Percentiles rank a stretch among this genome's conserved stretches.
Conservation (phyloP, 2,329 filamentous ascomycete genomes). For the Arthrinium phaeospermum region DNA sequence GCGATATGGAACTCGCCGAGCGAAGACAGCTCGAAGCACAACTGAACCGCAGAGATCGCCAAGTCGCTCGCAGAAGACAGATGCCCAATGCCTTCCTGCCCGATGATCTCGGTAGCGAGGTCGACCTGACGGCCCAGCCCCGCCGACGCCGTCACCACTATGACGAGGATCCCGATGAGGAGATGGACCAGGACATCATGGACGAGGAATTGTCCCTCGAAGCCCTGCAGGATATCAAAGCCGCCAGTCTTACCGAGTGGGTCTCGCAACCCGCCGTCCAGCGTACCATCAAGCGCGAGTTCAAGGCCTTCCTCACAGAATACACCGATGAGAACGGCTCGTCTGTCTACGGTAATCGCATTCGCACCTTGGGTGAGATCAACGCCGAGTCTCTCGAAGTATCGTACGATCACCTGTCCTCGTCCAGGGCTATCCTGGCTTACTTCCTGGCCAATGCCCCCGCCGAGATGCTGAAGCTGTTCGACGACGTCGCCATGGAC, state of each 20-base stretch:
- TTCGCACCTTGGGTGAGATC: conserved; percentile 93
- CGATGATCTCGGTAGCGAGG: conserved; percentile 84
- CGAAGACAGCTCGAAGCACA: conserved; percentile 75
- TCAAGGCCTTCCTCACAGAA: conserved; percentile 96
- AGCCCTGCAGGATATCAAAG: conserved; percentile 90
- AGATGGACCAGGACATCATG: conserved; percentile 93
- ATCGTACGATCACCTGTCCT: conserved; percentile 89
- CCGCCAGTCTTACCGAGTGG: conserved; percentile 93
- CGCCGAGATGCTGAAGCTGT: conserved; percentile 92
- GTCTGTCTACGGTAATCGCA: conserved; percentile 94
- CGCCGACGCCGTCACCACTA: conserved; percentile 87
- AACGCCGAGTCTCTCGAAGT: conserved; percentile 97
- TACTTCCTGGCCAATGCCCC: conserved; percentile 97
- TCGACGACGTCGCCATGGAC: conserved; percentile 96
- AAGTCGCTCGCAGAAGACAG: conserved; percentile 68
- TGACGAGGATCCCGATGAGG: conserved; percentile 91
- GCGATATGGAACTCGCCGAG: conserved; percentile 68
- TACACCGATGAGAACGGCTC: conserved; percentile 88
- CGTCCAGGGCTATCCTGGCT: conserved; percentile 89
- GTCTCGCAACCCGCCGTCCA: conserved; percentile 88
- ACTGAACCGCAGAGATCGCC: conserved; percentile 75
- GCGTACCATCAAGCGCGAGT: conserved; percentile 92
- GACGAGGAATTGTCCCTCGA: conserved; percentile 93
- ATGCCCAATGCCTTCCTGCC: conserved; percentile 77
- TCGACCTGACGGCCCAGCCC: conserved; percentile 81